Evolutionary conservation across 2,329 filamentous ascomycete species (phyloP), one percentile per base, ranked within the genome.

Genomic region (Bimuria novae-zelandiae): DNA sequence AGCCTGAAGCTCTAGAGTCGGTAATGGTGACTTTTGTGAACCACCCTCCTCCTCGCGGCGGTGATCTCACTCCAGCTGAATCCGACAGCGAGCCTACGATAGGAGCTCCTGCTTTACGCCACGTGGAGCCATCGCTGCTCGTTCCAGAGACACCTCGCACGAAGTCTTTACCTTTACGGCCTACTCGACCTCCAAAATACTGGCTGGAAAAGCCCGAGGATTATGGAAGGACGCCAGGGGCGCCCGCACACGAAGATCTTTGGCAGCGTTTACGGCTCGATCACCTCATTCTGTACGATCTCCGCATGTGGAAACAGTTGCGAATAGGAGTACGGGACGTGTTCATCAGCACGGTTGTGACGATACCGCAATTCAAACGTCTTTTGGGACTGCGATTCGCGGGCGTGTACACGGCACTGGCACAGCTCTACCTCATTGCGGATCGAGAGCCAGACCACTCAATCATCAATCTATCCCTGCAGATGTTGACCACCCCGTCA

Each of bases 391-490:
- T 99, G 37, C 86, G 94, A n/a, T 95, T 99, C 71, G 91, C 95
- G 48, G 93, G 92, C 0, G 81, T 99, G 3, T 99, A 99, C 75
- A 97, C 94, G 1, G 90, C 89, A 2, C 78, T 99, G 42, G 92
- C 94, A 4, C 93, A 99, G 71, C 80, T 99, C 3, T 99, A 97
- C 71, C 83, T 99, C 25, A 94, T 99, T 60, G 93, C 93, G 12
- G 94, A 99, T 69, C 84, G 94, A 59, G 94, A 99, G 72, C 94
- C 94, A 2, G 94, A 99, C 68, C 93, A 97, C 74, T 97, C 93
- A 10, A 97, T 99, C 69, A 96, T 99, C 79, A 97, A 97, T 69
- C 84, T 99, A 32, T 97, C 93, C 4, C 79, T 97, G 25, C 94
- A 99, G 70, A 95, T 99, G 85, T 80, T 99, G 57, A 99, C 94